These are phyloP conservation scores for Penicillium sp. DNA, from an alignment of 2,329 filamentous ascomycete genomes.

Conservation along the genomic window DNA sequence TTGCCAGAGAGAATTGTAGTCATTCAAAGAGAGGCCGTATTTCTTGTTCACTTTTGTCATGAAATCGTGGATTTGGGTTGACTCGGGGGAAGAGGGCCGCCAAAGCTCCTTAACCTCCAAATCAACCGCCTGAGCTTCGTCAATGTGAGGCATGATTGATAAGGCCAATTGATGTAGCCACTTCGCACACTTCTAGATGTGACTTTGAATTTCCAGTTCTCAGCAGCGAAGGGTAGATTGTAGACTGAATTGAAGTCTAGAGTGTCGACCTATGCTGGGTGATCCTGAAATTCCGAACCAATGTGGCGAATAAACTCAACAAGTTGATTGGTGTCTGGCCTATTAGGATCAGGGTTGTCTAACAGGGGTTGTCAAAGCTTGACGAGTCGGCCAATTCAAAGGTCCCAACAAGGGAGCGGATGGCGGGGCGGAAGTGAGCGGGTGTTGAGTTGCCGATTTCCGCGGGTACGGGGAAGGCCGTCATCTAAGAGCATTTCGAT, in stretches of 20 bases:
- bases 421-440: slow-evolving; percentile 18
- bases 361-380: slow-evolving; percentile 12
- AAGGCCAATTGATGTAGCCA: background rate
- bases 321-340: background rate
- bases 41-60: slow-evolving; percentile 68
- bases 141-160: slow-evolving; percentile 23
- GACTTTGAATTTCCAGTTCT: background rate
- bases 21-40: slow-evolving; percentile 61
- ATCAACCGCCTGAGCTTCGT: slow-evolving; percentile 9
- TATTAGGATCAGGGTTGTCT: slow-evolving; percentile 3
- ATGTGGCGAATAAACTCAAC: background rate
- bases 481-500: background rate
- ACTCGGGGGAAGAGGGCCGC: slow-evolving; percentile 66
- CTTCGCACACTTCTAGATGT: background rate
- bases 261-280: background rate
- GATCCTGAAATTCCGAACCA: background rate
- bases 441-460: slow-evolving; percentile 19
- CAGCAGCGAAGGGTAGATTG: background rate
- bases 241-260: background rate
- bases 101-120: slow-evolving; percentile 59
- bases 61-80: slow-evolving; percentile 73
- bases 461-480: slow-evolving; percentile 13
- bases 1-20: slow-evolving; percentile 74
- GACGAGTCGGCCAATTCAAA: slow-evolving; percentile 2
- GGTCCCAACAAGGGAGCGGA: slow-evolving; percentile 12